Evolutionary conservation across 139 green algal species (phyloP), one percentile per base, ranked within the genome.

Genomic region (Chlorella sp.): DNA sequence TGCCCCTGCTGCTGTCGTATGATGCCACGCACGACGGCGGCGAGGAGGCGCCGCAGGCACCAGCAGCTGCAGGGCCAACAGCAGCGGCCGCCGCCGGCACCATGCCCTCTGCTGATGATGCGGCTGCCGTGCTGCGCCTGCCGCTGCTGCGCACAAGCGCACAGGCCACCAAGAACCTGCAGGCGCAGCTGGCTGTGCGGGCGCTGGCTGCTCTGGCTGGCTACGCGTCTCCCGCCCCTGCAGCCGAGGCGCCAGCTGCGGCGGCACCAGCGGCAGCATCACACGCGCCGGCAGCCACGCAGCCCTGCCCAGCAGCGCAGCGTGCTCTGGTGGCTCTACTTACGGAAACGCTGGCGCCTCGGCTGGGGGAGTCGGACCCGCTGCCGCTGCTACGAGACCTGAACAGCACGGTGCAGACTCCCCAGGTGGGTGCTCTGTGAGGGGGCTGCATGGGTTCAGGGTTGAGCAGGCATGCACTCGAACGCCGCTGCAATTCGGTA

Each of bases 1-100:
- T 98, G 67, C 94, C 94, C 32, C 89, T 98, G 71, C 86, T 97
- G 34, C 92, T 98, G 28, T 75, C 84, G 0, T 98, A 95, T 82
- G 96, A 98, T 60, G 51, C 87, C 28, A 98, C 95, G 0, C 90
- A 93, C 0, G 41, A 44, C n/a, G 89, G 91, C 25, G 84, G 67
- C 17, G 51, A 88, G 60, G n/a, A 41, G 36, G 34, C 9, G 32
- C 20, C 28, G 41, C 36, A 63, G 81, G 62, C 68, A 4, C 55
- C 39, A 38, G 38, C 65, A 34, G 68, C 17, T 25, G 30, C 68
- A 57, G 56, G 34, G 44, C 55, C 67, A 55, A 47, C 55, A 81
- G 80, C n/a, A 23, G 62, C 60, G 9, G 63, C 44, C 47, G 80
- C 4, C 26, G 25, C 56, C 44, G 60, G 70, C 25, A 41, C 13